Base-by-base conservation (phyloP, 768 basidiomycete species). In the Tulasnella sp. region DNA sequence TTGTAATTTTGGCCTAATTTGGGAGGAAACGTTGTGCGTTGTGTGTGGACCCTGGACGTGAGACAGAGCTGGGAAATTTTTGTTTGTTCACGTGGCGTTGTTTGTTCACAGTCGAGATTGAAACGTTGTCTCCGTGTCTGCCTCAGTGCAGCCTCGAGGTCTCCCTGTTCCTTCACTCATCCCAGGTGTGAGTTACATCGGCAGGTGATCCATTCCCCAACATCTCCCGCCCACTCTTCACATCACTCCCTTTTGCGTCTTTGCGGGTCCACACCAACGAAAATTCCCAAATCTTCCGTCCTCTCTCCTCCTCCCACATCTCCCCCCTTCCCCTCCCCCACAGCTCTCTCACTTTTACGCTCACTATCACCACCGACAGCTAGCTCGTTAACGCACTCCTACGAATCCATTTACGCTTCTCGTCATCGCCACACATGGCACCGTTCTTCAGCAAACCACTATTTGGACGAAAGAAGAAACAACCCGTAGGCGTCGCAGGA, bases 141-240 rank as follows among this genome's bases (percentile, higher is more conserved):
- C 69, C 40, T 38, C 69, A 42, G 36, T 70, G 69, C 19, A 36
- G 69, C 69, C 69, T 70, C 69, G 69, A 70, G 69, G 69, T 42
- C 69, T 36, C 69, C 29, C 25, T 67, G n/a, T 42, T 49, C 37
- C 69, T 70, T 70, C 37, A 38, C 69, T 7, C n/a, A 38, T 22
- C 9, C n/a, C n/a, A n/a, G n/a, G n/a, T n/a, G n/a, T n/a, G n/a
- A n/a, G n/a, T n/a, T n/a, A n/a, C 69, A 70, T 70, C 58, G 58
- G 58, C 58, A 64, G 58, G 58, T 64, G 58, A 64, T 64, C 58
- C 58, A 25, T 64, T 42, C 58, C 58, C 58, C 58, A 64, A 64
- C 58, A 64, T 64, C 58, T 64, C 58, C 58, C 58, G 58, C 40
- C 40, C 40, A 36, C 36, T 38, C 69, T 38, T 70, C 40, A 42